Percentiles rank a stretch among this genome's conserved stretches.
phyloP scores from a whole-genome alignment of 2,329 filamentous ascomycete genomes.

The Dactylellina drechsleri region DNA sequence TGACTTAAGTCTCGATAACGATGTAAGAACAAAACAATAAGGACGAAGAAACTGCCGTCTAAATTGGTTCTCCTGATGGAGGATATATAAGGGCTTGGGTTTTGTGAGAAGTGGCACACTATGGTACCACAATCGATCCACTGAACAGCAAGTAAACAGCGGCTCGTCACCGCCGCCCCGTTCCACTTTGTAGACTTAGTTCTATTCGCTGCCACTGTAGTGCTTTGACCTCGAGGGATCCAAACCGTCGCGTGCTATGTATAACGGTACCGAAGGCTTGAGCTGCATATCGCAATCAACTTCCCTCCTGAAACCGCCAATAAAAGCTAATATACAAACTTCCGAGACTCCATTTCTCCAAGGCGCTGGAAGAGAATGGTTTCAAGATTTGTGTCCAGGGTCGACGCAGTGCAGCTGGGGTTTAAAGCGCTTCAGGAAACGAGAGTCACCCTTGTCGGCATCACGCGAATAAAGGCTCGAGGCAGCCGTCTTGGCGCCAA shows the following conservation, averaged over 20 bases:
- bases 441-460: not conserved
- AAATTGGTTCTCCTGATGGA: too few species aligned
- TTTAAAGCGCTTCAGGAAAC: slow-evolving; percentile 27
- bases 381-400: slow-evolving; percentile 3
- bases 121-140: too few species aligned
- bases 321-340: slow-evolving; percentile 1
- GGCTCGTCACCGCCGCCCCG: too few species aligned
- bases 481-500: slow-evolving; percentile 20
- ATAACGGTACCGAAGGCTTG: too few species aligned
- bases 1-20: too few species aligned
- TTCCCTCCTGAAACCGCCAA: slow-evolving; percentile 12
- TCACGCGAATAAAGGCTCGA: not conserved
- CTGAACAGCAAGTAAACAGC: too few species aligned
- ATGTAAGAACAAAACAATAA: too few species aligned
- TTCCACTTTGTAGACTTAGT: too few species aligned
- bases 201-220: not conserved
- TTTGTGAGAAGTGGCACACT: too few species aligned
- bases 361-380: not conserved
- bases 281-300: not conserved
- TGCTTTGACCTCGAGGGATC: not conserved
- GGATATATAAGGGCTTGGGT: too few species aligned
- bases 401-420: not conserved
- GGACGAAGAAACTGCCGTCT: too few species aligned
- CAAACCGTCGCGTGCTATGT: too few species aligned
- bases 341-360: not conserved